Conservation (phyloP, 2,329 filamentous ascomycete species). For the Nemania bipapillata region DNA sequence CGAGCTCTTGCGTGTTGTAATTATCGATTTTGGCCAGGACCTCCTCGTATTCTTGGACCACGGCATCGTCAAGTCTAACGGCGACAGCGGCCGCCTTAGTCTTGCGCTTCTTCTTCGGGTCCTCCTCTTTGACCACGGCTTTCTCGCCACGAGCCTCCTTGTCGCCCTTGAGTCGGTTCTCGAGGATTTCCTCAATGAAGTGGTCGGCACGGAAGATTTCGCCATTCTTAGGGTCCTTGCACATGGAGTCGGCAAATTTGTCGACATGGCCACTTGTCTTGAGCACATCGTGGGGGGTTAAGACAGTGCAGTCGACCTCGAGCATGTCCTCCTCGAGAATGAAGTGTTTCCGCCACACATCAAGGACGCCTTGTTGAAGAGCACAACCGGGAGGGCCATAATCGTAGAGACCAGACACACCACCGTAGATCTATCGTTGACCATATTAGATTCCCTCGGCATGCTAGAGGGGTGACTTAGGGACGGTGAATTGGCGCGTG, state of each 20-base stretch:
- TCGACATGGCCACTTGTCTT: conserved; percentile 97
- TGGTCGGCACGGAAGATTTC: conserved; percentile 97
- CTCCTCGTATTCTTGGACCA: conserved; percentile 91
- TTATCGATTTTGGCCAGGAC: conserved; percentile 94
- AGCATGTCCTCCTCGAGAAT: conserved; percentile 94
- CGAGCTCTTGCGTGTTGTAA: conserved; percentile 87
- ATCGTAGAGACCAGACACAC: conserved; percentile 88
- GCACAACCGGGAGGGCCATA: conserved; percentile 90
- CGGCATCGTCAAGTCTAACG: conserved; percentile 85
- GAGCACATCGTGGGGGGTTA: conserved; percentile 92
- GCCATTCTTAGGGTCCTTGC: conserved; percentile 96
- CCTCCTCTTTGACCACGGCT: conserved; percentile 78
- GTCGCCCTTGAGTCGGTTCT: conserved; percentile 86
- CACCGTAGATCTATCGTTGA: conserved; percentile 75
- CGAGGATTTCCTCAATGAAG: conserved; percentile 92
- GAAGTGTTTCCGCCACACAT: conserved; percentile 92
- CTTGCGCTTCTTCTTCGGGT: conserved; percentile 82
- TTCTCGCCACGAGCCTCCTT: conserved; percentile 90
- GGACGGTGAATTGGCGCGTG: neutral
- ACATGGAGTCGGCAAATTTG: conserved; percentile 99
- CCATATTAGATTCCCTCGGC: neutral
- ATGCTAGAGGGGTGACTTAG: neutral
- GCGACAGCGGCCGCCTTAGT: conserved; percentile 77
- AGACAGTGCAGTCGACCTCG: conserved; percentile 90
- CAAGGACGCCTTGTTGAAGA: conserved; percentile 86